Evolutionary conservation across 2,329 filamentous ascomycete species (phyloP).

Genomic region (Dactylonectria macrodidyma): DNA sequence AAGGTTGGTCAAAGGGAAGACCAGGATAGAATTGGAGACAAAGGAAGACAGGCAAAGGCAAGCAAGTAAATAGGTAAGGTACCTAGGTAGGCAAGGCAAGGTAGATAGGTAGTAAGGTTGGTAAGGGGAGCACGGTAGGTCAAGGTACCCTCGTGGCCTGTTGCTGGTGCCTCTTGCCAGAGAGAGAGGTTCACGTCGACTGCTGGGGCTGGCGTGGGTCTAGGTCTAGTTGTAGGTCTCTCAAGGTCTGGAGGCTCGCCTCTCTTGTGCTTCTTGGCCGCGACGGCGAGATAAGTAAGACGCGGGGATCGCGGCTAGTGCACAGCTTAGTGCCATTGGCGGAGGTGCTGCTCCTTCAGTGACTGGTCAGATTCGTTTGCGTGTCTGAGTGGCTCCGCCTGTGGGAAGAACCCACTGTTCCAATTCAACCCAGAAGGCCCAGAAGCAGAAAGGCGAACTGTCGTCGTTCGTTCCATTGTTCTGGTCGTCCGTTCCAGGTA

Average conservation of each 20-base stretch:
- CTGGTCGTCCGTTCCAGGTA: not conserved
- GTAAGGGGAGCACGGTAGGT: not conserved
- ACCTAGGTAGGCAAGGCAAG: conserved; percentile 8
- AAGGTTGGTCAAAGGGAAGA: too few relatives aligned
- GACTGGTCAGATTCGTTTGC: conserved; percentile 20
- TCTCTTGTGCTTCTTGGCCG: conserved; percentile 15
- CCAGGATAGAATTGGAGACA: too few relatives aligned
- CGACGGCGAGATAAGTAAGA: conserved; percentile 41
- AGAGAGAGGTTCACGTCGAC: conserved; percentile 2
- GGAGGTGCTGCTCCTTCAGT: conserved; percentile 38
- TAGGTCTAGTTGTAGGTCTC: conserved; percentile 6
- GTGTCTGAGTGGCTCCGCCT: conserved; percentile 20
- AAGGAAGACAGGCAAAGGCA: not conserved
- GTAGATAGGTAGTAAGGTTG: not conserved
- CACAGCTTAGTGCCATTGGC: conserved; percentile 44
- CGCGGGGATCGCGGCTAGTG: conserved; percentile 48
- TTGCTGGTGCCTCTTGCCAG: conserved; percentile 3
- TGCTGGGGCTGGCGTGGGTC: conserved; percentile 6
- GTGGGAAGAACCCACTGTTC: conserved; percentile 9
- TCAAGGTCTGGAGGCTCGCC: conserved; percentile 16
- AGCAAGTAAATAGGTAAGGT: conserved; percentile 26
- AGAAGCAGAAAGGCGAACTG: not conserved
- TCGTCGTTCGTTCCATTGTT: not conserved
- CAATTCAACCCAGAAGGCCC: conserved; percentile 1
- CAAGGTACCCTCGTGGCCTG: conserved; percentile 17